Conservation (phyloP, 2,329 filamentous ascomycete species). For the Beauveria australis region DNA sequence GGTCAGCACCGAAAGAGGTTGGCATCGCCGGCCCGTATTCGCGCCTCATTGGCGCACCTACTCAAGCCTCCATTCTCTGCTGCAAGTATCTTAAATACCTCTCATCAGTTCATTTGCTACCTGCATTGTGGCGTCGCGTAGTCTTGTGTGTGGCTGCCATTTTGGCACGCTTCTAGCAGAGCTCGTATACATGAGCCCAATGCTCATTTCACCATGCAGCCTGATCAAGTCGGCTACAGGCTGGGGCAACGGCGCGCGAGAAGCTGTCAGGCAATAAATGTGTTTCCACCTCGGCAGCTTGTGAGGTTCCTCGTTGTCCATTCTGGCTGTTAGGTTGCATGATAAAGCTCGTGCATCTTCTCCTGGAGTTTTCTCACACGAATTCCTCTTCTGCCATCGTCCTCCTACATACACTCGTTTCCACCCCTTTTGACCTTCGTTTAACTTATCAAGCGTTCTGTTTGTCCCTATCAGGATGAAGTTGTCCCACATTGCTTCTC, state of each 20-base stretch:
- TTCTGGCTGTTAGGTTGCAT: background rate
- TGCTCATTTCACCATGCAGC: background rate
- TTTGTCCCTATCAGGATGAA: background rate
- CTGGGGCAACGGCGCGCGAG: background rate
- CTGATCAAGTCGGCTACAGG: background rate
- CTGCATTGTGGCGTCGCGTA: background rate
- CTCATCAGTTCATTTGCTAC: background rate
- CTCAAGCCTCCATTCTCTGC: background rate
- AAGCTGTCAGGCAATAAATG: background rate
- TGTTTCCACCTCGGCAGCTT: constrained; percentile 3
- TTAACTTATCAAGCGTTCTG: background rate
- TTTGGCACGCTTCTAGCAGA: no score
- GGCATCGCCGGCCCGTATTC: background rate
- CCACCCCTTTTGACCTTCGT: background rate
- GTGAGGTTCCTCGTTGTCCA: background rate
- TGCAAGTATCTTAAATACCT: background rate
- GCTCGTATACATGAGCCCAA: background rate
- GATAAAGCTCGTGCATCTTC: no score
- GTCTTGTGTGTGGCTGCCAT: background rate
- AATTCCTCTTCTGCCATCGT: background rate
- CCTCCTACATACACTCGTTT: background rate
- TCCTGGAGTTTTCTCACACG: no score
- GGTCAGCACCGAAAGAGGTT: background rate
- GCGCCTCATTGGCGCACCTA: background rate
- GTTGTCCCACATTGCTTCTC: background rate